Base-by-base conservation (phyloP, 169 alveolate genomes). In the Plasmodium coatneyi region DNA sequence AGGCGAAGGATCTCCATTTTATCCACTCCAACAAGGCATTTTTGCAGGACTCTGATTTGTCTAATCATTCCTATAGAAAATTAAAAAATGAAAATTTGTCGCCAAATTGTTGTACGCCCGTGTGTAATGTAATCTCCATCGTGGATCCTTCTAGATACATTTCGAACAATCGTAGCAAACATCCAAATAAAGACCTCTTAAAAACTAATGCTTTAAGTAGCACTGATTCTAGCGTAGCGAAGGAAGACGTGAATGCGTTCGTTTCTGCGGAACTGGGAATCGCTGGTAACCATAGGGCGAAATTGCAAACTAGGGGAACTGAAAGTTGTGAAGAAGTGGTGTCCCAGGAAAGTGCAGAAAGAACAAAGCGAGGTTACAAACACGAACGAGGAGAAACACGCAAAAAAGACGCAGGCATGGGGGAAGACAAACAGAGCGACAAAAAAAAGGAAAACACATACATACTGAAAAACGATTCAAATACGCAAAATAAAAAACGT, bases 11-110 rank as follows among this genome's bases (percentile, higher is more conserved):
- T 52, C 28, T 52, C 39, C 74, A 76, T 76, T 19, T 76, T 46
- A 84, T n/a, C 43, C 80, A 84, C 39, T 74, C 70, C 25, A 74
- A 84, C 66, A 49, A 28, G 70, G 80, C 43, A 28, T 43, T 49
- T 54, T 56, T 84, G 52, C 93, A 84, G 14, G 86, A 84, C 22
- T 84, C 93, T 14, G 86, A 72, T 54, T 46, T 84, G 70, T 84
- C 93, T 30, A 84, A 74, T 76, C 28, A 78, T 84, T 74, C 93
- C 39, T 54, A 84, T 30, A 52, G 56, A 74, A 84, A 49, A 19
- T 84, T 78, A 43, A 84, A 84, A 76, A 74, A 72, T 74, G 66
- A 32, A 84, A 84, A 46, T 16, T 78, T 49, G 41, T 22, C 19
- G 16, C n/a, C 83, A 9, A 72, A 83, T 36, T 83, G 54, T 52